phyloP scores from a whole-genome alignment of 495 filamentous ascomycete genomes.

The Hypoxylon rickii region DNA sequence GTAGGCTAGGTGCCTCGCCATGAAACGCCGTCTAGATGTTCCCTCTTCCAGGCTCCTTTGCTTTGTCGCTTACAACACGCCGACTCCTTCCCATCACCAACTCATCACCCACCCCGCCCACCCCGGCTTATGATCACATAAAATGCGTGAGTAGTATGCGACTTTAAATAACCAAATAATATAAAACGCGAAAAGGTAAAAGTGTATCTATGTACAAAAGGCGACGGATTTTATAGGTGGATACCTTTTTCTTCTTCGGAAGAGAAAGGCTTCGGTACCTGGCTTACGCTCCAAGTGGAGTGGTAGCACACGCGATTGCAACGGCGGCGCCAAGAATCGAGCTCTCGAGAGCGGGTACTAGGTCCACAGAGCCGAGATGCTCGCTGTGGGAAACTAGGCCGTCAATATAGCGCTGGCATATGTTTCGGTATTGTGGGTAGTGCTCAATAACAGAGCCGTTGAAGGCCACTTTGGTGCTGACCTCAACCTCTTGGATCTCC shows the following conservation, averaged over 20 bases:
- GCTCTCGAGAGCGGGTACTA: conserved; percentile 63
- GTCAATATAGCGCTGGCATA: conserved; percentile 58
- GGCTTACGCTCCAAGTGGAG: too few species aligned
- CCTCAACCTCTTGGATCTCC: conserved; percentile 30
- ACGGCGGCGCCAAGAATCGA: conserved; percentile 67
- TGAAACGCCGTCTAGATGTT: too few species aligned
- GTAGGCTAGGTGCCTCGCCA: too few species aligned
- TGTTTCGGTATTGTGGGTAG: conserved; percentile 60
- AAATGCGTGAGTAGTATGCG: conserved; percentile 7
- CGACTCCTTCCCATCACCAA: not conserved
- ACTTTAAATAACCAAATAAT: conserved; percentile 1
- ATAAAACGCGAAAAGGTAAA: not conserved
- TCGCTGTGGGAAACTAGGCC: conserved; percentile 42
- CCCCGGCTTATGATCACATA: not conserved
- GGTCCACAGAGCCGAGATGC: conserved; percentile 46
- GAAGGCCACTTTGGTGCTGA: conserved; percentile 58
- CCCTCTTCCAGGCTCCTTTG: too few species aligned
- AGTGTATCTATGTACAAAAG: conserved; percentile 13
- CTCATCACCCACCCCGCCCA: not conserved
- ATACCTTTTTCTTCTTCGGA: not conserved
- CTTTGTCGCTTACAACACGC: too few species aligned
- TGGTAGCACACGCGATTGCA: conserved; percentile 53
- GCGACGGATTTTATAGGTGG: not conserved
- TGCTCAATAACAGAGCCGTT: conserved; percentile 69
- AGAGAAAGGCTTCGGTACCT: too few species aligned